Conservation (phyloP, 163 green algal species). For the Scenedesmus sp. region DNA sequence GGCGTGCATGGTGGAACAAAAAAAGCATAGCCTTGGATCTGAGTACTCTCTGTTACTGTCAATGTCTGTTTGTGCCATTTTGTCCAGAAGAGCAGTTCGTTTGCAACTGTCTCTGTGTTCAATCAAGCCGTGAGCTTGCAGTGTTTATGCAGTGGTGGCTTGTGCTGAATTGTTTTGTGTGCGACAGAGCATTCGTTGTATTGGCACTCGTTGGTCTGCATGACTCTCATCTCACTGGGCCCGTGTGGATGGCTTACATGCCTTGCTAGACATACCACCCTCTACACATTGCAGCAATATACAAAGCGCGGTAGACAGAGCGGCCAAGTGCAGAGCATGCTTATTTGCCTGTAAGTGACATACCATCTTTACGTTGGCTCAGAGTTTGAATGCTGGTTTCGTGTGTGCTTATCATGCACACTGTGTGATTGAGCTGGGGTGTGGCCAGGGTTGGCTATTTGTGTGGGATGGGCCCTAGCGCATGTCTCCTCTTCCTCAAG, state of each 20-base stretch:
- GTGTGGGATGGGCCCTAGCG: neutral
- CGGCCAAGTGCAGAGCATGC: neutral
- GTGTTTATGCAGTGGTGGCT: neutral
- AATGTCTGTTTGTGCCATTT: neutral
- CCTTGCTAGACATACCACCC: neutral
- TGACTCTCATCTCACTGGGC: neutral
- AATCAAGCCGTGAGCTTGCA: neutral
- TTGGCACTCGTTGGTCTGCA: neutral
- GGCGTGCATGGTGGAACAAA: neutral
- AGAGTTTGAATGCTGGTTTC: neutral
- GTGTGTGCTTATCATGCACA: neutral
- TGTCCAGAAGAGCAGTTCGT: neutral
- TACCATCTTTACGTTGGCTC: neutral
- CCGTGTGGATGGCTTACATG: neutral
- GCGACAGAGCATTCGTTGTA: neutral
- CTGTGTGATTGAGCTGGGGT: neutral
- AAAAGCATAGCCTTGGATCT: neutral
- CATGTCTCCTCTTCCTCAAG: neutral
- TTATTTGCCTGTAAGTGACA: neutral
- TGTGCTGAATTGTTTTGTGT: neutral
- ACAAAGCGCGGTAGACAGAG: neutral
- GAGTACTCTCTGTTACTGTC: neutral
- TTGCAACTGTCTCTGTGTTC: neutral
- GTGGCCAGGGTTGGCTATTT: neutral
- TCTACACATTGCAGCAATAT: neutral